Evolutionary conservation across 257 asterid genomes (phyloP).

Genomic region (Paulownia fortunei): DNA sequence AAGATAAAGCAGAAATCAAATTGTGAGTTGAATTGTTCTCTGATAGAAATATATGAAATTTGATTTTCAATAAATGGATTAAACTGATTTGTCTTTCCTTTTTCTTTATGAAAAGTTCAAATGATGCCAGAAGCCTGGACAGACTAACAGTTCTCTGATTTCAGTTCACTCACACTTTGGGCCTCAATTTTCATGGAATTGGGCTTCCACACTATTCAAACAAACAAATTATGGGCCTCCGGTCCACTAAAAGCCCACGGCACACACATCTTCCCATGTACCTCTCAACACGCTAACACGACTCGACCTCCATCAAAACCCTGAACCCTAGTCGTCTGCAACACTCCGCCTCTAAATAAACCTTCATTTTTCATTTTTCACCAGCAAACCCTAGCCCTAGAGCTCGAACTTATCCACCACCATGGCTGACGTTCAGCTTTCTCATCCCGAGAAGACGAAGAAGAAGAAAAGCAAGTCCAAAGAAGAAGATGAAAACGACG

Average conservation of each 20-base stretch:
- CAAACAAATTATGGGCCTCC: neutral
- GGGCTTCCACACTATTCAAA: neutral
- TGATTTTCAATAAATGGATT: too few relatives aligned
- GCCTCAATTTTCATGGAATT: neutral
- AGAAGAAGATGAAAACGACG: conserved; percentile 38
- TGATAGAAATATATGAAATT: too few relatives aligned
- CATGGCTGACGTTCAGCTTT: conserved; percentile 74
- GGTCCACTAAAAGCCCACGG: neutral
- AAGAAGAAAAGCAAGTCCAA: conserved; percentile 62
- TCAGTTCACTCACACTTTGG: neutral
- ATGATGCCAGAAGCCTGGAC: neutral
- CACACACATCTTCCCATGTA: conserved; percentile 13
- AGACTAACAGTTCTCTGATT: neutral
- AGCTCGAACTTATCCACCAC: conserved; percentile 25
- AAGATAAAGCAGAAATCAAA: too few relatives aligned
- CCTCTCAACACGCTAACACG: conserved; percentile 15
- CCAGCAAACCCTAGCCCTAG: conserved; percentile 16
- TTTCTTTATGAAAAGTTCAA: too few relatives aligned
- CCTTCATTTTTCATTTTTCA: conserved; percentile 4
- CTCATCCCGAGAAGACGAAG: conserved; percentile 71
- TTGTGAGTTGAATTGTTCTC: too few relatives aligned
- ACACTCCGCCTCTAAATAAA: conserved; percentile 27
- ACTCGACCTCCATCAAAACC: conserved; percentile 40
- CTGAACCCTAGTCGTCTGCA: conserved; percentile 49
- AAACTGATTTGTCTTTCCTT: too few relatives aligned